Evolutionary conservation across 345 rosid genomes (phyloP), one percentile per base, ranked within the genome.

Genomic region (Arabidopsis thaliana): DNA sequence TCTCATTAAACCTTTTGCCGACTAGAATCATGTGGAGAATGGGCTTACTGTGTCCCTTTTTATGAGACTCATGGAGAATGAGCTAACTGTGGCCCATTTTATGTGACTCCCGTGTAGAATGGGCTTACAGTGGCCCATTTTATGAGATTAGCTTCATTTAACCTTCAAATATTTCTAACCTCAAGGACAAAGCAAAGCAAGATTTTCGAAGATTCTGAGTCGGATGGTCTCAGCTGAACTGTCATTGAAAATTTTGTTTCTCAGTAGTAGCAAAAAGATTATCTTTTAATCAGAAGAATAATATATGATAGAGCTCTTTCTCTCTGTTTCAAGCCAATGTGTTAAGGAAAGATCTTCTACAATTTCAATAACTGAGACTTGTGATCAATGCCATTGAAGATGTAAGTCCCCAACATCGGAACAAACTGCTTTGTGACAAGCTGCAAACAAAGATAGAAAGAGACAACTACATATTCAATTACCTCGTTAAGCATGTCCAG

Each of bases 311-410:
- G 53, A 69, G 62, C 46, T n/a, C 34, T 5, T 11, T 49, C 42
- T 53, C 65, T 67, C 73, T 67, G 51, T 32, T 38, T 68, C 63
- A 59, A 51, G 56, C 69, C 55, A 76, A 42, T 33, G 58, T 11
- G 48, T 24, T 24, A 51, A 22, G 46, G 51, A 53, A 55, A 45
- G 52, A 60, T 72, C 49, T 65, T 63, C 72, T 82, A 91, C 70
- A 92, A 74, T 6, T 68, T 68, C 82, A 95, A 80, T 56, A 90
- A 59, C 67, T 89, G 97, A 64, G 98, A 95, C 83, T 84, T 92
- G 83, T 95, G 99, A 80, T 95, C 99, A 33, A 95, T 89, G 82
- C 97, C 97, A 37, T 89, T 92, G 88, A 95, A 95, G 75, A 90
- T 82, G 82, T 83, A 90, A 28, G 96, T 90, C 72, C 97, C 97